phyloP scores from a whole-genome alignment of 2,329 filamentous ascomycete species.

The Zasmidium cellare region DNA sequence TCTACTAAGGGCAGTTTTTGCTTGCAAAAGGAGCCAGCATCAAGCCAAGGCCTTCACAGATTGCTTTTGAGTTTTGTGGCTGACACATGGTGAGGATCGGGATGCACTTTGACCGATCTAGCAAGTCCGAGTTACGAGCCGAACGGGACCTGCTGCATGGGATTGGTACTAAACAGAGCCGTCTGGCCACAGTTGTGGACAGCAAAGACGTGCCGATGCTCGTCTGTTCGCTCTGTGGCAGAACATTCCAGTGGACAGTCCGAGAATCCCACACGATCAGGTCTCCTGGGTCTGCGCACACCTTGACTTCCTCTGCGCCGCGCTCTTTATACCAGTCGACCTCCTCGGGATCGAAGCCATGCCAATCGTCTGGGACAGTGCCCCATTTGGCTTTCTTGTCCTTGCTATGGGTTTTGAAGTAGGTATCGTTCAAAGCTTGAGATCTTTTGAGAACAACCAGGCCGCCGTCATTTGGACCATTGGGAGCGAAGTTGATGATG shows the following conservation, averaged over 20 bases:
- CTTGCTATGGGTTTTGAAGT: conserved; percentile 16
- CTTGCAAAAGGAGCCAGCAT: too few species aligned
- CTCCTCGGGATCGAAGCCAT: conserved; percentile 16
- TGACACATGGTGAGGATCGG: too few species aligned
- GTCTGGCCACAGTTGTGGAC: too few species aligned
- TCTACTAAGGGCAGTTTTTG: too few species aligned
- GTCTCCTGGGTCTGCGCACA: conserved; percentile 20
- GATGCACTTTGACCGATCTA: too few species aligned
- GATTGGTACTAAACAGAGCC: too few species aligned
- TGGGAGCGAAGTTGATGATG: conserved; percentile 20
- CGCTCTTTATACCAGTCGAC: conserved; percentile 16
- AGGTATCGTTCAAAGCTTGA: conserved; percentile 12
- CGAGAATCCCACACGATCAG: conserved; percentile 34
- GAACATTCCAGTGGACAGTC: conserved; percentile 45
- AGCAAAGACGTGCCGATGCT: too few species aligned
- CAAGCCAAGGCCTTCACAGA: too few species aligned
- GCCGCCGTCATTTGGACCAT: conserved; percentile 21
- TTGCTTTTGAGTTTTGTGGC: too few species aligned
- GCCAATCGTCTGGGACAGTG: conserved; percentile 16
- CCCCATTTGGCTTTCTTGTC: conserved; percentile 18
- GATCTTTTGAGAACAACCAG: conserved; percentile 15
- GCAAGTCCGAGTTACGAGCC: too few species aligned
- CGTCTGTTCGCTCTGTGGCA: conserved; percentile 15
- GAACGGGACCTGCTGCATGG: too few species aligned
- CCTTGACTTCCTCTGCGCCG: conserved; percentile 13